Evolutionary conservation across 2,329 filamentous ascomycete genomes (phyloP).

Genomic region (Venturia effusa): DNA sequence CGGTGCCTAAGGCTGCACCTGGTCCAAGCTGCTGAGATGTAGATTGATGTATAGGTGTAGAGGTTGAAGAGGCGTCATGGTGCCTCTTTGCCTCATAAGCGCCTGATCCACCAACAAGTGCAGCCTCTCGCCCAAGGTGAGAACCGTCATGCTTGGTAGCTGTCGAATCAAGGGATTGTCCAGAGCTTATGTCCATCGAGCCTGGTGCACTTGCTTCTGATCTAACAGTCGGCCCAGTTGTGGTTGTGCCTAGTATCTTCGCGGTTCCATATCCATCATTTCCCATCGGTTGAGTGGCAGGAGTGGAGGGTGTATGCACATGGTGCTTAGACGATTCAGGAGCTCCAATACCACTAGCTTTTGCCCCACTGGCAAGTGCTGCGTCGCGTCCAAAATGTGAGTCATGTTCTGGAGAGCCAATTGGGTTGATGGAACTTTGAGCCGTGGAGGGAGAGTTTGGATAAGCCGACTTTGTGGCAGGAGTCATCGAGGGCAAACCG

Average conservation of each 20-base stretch:
- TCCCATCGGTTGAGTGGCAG: background rate
- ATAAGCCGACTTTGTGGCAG: background rate
- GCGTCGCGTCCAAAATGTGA: conserved; percentile 6
- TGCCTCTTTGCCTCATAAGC: conserved; percentile 1
- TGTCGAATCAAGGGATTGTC: background rate
- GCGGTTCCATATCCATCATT: background rate
- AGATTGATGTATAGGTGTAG: background rate
- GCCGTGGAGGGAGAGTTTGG: background rate
- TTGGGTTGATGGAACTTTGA: background rate
- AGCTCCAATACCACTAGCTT: background rate
- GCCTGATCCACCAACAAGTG: background rate
- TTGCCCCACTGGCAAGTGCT: background rate
- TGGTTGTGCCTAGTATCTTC: conserved; percentile 5
- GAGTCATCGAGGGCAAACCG: background rate
- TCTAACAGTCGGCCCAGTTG: background rate
- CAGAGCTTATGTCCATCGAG: background rate
- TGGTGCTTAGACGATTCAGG: conserved; percentile 2
- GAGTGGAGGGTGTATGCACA: background rate
- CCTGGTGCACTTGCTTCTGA: background rate
- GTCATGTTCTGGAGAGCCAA: conserved; percentile 1
- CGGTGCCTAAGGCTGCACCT: background rate
- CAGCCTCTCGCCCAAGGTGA: background rate
- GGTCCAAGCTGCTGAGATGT: background rate
- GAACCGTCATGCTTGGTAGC: background rate
- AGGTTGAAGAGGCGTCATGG: background rate